phyloP scores from a whole-genome alignment of 805 yeast species.

The Lipomyces sp. region DNA sequence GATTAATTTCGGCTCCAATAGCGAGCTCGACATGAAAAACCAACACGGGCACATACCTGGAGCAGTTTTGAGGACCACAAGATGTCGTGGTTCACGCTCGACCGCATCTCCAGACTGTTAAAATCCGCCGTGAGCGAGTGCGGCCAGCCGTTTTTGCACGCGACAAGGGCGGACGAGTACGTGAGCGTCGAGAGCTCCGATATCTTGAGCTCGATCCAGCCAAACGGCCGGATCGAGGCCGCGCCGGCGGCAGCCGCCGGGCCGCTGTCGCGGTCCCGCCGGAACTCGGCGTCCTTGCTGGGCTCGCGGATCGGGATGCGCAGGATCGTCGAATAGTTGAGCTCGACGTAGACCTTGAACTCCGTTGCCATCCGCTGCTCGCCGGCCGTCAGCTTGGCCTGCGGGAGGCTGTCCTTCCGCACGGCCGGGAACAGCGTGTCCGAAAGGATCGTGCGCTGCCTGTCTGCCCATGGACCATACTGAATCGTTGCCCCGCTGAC shows the following conservation, averaged over 20 bases:
- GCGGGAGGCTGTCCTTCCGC: slow-evolving; percentile 53
- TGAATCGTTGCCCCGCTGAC: slow-evolving; percentile 62
- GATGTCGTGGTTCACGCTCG: slow-evolving; percentile 88
- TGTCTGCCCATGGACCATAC: slow-evolving; percentile 96
- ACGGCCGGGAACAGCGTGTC: slow-evolving; percentile 63
- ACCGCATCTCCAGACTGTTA: slow-evolving; percentile 57
- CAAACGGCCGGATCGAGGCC: slow-evolving; percentile 61
- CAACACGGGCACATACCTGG: slow-evolving; percentile 1
- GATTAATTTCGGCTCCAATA: background rate
- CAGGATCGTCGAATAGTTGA: slow-evolving; percentile 62
- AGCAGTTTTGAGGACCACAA: slow-evolving; percentile 55
- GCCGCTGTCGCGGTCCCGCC: slow-evolving; percentile 35
- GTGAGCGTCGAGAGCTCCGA: slow-evolving; percentile 51
- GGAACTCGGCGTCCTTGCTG: slow-evolving; percentile 63
- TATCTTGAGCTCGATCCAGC: slow-evolving; percentile 81
- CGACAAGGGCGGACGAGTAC: slow-evolving; percentile 49
- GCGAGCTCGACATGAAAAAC: too few relatives aligned
- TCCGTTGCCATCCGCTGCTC: slow-evolving; percentile 53
- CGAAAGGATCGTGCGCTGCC: slow-evolving; percentile 68
- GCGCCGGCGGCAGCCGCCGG: slow-evolving; percentile 35
- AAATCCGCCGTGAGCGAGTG: slow-evolving; percentile 50
- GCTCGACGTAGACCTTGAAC: slow-evolving; percentile 52
- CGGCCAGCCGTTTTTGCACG: slow-evolving; percentile 55
- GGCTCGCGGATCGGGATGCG: slow-evolving; percentile 81
- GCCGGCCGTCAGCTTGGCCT: slow-evolving; percentile 48